A percentile compares a stretch with the other conserved stretches of the same genome.
These are phyloP conservation scores for Hippophae gyantsensis DNA, from an alignment of 306 rosid genomes.

Conservation along the genomic window DNA sequence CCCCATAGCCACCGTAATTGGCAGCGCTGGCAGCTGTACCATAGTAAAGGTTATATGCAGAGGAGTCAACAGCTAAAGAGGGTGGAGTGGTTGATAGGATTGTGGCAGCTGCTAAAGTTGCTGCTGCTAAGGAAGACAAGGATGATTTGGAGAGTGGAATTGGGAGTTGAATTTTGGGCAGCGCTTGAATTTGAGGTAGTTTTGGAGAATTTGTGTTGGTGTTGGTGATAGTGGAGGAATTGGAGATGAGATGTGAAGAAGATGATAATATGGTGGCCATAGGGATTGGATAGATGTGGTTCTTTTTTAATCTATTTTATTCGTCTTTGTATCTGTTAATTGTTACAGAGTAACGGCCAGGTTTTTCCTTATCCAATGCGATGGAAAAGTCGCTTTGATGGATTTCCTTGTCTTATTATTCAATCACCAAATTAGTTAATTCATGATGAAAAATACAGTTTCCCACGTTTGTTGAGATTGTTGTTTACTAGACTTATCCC, in stretches of 20 bases:
- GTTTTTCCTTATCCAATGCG: slow-evolving; percentile 25
- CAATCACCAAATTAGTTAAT: no score
- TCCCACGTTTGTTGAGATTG: no score
- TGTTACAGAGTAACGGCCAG: background rate
- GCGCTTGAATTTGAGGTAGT: slow-evolving; percentile 22
- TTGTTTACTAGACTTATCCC: no score
- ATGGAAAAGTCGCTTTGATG: background rate
- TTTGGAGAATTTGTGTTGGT: slow-evolving; percentile 25
- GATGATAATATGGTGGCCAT: slow-evolving; percentile 49
- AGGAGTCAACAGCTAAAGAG: slow-evolving; percentile 32
- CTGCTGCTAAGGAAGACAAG: slow-evolving; percentile 14
- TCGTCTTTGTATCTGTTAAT: background rate
- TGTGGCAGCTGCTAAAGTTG: slow-evolving; percentile 43
- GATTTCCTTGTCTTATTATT: no score
- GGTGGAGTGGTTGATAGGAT: slow-evolving; percentile 37
- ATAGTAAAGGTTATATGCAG: slow-evolving; percentile 53
- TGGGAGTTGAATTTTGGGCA: slow-evolving; percentile 22
- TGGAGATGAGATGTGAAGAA: slow-evolving; percentile 33
- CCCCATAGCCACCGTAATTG: slow-evolving; percentile 82
- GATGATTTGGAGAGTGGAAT: slow-evolving; percentile 30
- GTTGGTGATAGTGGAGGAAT: slow-evolving; percentile 19
- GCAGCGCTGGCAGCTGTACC: slow-evolving; percentile 92
- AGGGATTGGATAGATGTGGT: slow-evolving; percentile 16
- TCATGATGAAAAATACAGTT: no score
- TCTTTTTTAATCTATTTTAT: background rate